Percentiles rank a stretch among this genome's conserved stretches.
Conservation (phyloP, 495 filamentous ascomycete species). For the Podospora bellae-mahoneyi region DNA sequence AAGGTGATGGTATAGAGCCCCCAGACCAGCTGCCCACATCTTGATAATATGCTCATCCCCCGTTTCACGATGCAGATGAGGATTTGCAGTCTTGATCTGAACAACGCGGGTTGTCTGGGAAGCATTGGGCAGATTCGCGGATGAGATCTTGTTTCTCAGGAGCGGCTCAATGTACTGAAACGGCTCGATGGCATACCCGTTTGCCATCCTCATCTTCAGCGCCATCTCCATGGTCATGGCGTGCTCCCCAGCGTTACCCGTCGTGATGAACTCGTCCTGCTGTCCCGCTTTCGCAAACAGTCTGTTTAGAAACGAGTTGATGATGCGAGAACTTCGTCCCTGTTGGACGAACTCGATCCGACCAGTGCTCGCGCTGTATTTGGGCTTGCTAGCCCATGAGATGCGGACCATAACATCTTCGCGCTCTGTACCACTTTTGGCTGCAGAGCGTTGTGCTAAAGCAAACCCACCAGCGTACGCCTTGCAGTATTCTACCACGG, state of each 20-base stretch:
- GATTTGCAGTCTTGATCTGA: constrained; percentile 30
- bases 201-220: constrained; percentile 25
- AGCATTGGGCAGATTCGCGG: background rate
- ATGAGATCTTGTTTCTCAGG: background rate
- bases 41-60: constrained; percentile 24
- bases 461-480: constrained; percentile 31
- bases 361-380: constrained; percentile 16
- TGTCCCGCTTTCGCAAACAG: constrained; percentile 14
- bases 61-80: constrained; percentile 27
- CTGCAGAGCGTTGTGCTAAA: constrained; percentile 9
- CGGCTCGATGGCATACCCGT: constrained; percentile 36
- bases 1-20: constrained; percentile 28
- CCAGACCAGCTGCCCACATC: constrained; percentile 29
- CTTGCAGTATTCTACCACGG: constrained; percentile 31
- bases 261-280: constrained; percentile 17
- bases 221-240: constrained; percentile 34
- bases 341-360: constrained; percentile 20
- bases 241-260: constrained; percentile 36
- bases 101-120: constrained; percentile 18
- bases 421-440: background rate
- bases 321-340: constrained; percentile 29
- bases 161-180: constrained; percentile 32
- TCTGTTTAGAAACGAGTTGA: constrained; percentile 32
- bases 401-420: constrained; percentile 33
- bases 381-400: constrained; percentile 32